Base-by-base conservation (phyloP, 1,284 basidiomycete species). In the Chalciporus piperatoides region DNA sequence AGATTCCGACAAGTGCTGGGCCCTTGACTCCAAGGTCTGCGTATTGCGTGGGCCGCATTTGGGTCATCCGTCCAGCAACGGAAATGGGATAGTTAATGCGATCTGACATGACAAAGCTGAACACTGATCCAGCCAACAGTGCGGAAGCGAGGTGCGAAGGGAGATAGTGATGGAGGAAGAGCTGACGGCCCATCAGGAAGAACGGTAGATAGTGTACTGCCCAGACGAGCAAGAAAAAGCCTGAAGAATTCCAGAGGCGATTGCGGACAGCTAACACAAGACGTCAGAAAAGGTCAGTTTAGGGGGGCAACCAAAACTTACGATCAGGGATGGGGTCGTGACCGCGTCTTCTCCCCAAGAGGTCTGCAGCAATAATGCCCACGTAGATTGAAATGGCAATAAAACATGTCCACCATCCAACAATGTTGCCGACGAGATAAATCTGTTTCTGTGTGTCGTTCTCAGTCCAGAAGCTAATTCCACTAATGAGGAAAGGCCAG, bases 401-500 rank as follows among this genome's bases (percentile, higher is more conserved):
- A 21, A 92, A 84, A 68, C 90, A 90, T 8, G 87, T 79, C 94
- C 96, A 99, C 95, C 96, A 99, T 19, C 90, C 89, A 56, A 94
- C 70, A 37, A 96, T 69, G 68, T 99, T 99, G 28, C 97, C 97
- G 59, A 96, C 88, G 60, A 99, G 79, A 72, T 98, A 98, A 49
- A 99, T 93, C 71, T 99, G 97, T 69, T 91, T 86, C 62, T 90
- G 84, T 14, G 77, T 76, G 11, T 87, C 83, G 56, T 79, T 85
- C 60, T 92, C 78, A 1, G 96, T 98, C 97, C 97, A 99, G 79
- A 99, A 99, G 62, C 90, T 94, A 70, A 99, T 97, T 44, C 97
- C 97, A 54, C 79, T 89, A 28, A 97, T 72, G 42, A 95, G 78
- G 81, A 99, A 98, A 1, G 97, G 97, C 97, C 97, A 99, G 66